Conservation (phyloP, 2,329 filamentous ascomycete species). For the Alternaria sp. region DNA sequence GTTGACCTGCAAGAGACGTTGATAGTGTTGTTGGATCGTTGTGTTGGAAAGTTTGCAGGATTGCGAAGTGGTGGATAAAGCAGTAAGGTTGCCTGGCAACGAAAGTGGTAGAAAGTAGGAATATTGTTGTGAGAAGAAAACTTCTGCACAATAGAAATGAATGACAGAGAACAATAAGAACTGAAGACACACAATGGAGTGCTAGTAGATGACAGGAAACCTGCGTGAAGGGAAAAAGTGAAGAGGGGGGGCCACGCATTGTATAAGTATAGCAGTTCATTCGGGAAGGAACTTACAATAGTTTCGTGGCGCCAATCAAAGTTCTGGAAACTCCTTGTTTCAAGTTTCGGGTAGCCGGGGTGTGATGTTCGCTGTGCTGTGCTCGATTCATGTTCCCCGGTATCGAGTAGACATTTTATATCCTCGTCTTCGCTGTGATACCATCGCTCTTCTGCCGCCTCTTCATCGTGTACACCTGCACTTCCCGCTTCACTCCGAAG, state of each 20-base stretch:
- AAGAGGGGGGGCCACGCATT: conserved; percentile 30
- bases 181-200: conserved; percentile 37
- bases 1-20: conserved; percentile 40
- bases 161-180: conserved; percentile 45
- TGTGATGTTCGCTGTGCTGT: conserved; percentile 40
- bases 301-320: conserved; percentile 39
- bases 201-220: conserved; percentile 39
- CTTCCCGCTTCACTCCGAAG: conserved; percentile 29
- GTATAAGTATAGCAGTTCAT: conserved; percentile 41
- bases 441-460: conserved; percentile 31
- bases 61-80: conserved; percentile 18
- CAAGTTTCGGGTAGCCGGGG: conserved; percentile 42
- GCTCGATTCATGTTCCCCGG: conserved; percentile 29
- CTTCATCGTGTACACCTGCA: conserved; percentile 27
- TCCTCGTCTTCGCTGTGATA: conserved; percentile 28
- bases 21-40: conserved; percentile 20
- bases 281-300: conserved; percentile 41
- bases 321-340: conserved; percentile 46
- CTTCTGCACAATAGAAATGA: conserved; percentile 37
- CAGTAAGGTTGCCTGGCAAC: conserved; percentile 33
- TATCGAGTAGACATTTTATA: conserved; percentile 44
- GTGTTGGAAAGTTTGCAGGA: conserved; percentile 12
- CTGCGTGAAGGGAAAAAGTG: conserved; percentile 41
- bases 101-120: conserved; percentile 19
- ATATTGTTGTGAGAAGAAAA: conserved; percentile 22